Percentiles rank a stretch among this genome's conserved stretches.
These are phyloP conservation scores for Rhizopogon sp. DNA, from an alignment of 768 basidiomycete genomes.

Conservation along the genomic window DNA sequence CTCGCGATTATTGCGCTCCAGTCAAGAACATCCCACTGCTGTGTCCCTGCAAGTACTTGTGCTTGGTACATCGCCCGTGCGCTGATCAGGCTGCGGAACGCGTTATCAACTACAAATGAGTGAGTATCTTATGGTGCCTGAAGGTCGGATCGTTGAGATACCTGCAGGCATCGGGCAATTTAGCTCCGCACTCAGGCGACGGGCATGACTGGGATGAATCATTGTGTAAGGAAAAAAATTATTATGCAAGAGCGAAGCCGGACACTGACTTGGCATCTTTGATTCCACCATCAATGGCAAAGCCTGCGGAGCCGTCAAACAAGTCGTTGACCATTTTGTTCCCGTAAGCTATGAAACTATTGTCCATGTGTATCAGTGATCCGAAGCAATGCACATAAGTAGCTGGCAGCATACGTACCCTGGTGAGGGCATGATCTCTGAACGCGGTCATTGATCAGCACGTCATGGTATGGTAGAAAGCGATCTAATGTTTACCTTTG, in stretches of 20 bases:
- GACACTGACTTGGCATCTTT: slow-evolving; percentile 66
- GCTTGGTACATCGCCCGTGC: slow-evolving; percentile 66
- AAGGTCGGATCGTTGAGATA: background rate
- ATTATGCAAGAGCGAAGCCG: background rate
- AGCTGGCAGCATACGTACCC: slow-evolving; percentile 27
- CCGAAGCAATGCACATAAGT: background rate
- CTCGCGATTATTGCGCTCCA: slow-evolving; percentile 84
- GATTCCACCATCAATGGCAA: slow-evolving; percentile 81
- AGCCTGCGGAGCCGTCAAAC: slow-evolving; percentile 72
- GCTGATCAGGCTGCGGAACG: slow-evolving; percentile 75
- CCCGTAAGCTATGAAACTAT: slow-evolving; percentile 51
- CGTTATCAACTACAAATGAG: slow-evolving; percentile 44
- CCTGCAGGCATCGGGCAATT: slow-evolving; percentile 63
- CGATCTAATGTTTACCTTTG: slow-evolving; percentile 38
- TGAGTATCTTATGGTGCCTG: background rate
- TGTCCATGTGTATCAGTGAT: slow-evolving; percentile 1
- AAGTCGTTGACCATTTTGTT: slow-evolving; percentile 67
- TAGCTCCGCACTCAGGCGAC: slow-evolving; percentile 58
- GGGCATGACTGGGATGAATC: slow-evolving; percentile 48
- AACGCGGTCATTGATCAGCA: slow-evolving; percentile 12
- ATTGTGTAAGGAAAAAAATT: slow-evolving; percentile 4
- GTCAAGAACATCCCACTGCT: slow-evolving; percentile 59
- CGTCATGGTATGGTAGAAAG: background rate
- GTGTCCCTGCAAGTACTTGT: slow-evolving; percentile 38
- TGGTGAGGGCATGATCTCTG: slow-evolving; percentile 69